phyloP scores from a whole-genome alignment of 2,329 filamentous ascomycete genomes.

The Ustulina deusta region DNA sequence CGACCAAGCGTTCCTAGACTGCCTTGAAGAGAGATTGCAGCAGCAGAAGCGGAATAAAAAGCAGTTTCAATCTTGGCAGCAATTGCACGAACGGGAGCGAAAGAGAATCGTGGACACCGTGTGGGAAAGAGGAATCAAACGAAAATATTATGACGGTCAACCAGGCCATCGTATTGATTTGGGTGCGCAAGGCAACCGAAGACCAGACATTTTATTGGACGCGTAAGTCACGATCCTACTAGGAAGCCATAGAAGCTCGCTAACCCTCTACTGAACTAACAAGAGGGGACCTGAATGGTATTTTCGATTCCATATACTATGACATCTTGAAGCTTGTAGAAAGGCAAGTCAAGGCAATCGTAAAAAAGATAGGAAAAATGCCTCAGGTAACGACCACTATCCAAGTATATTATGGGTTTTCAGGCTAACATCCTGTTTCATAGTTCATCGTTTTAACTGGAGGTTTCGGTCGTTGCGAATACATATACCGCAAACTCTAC shows the following conservation, averaged over 20 bases:
- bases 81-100: conserved; percentile 21
- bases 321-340: conserved; percentile 16
- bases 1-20: conserved; percentile 52
- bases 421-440: background rate
- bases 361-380: background rate
- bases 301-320: conserved; percentile 24
- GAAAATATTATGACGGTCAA: conserved; percentile 19
- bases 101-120: conserved; percentile 16
- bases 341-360: conserved; percentile 16
- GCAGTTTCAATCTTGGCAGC: conserved; percentile 5
- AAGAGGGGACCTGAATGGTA: conserved; percentile 20
- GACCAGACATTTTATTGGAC: conserved; percentile 1
- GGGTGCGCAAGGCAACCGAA: conserved; percentile 12
- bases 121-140: conserved; percentile 32
- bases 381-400: conserved; percentile 17
- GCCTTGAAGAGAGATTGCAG: conserved; percentile 48
- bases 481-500: conserved; percentile 10
- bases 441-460: conserved; percentile 32
- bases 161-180: conserved; percentile 16
- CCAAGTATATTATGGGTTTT: background rate
- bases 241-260: background rate
- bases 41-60: background rate
- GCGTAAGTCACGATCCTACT: background rate
- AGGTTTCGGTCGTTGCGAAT: conserved; percentile 31
- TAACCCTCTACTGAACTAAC: background rate